Percentiles rank a stretch among this genome's conserved stretches.
phyloP scores from a whole-genome alignment of 1,139 yeast genomes.

The Geotrichum siamense region DNA sequence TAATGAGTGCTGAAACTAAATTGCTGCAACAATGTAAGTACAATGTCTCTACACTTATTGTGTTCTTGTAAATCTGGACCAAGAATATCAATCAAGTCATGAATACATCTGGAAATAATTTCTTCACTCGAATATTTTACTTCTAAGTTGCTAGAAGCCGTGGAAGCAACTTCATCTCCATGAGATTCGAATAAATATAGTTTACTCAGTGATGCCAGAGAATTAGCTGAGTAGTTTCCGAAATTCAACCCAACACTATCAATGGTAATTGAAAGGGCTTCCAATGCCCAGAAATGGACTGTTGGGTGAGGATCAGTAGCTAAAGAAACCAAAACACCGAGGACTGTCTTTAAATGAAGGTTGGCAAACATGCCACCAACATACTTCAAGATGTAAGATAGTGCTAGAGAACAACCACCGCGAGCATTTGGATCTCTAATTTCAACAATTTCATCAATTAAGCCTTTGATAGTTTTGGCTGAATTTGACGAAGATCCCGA shows the following conservation, averaged over 20 bases:
- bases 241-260: slow-evolving; percentile 50
- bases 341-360: slow-evolving; percentile 39
- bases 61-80: slow-evolving; percentile 45
- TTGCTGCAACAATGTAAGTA: slow-evolving; percentile 30
- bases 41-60: slow-evolving; percentile 22
- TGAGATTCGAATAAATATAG: slow-evolving; percentile 49
- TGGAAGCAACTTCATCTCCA: slow-evolving; percentile 42
- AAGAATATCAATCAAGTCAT: slow-evolving; percentile 40
- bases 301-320: slow-evolving; percentile 77
- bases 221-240: slow-evolving; percentile 37
- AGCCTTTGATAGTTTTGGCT: slow-evolving; percentile 46
- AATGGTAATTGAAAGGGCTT: slow-evolving; percentile 50
- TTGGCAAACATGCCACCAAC: slow-evolving; percentile 40
- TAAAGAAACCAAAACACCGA: slow-evolving; percentile 54
- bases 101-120: slow-evolving; percentile 39
- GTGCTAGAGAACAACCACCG: slow-evolving; percentile 53
- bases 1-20: slow-evolving; percentile 27
- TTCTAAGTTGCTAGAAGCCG: slow-evolving; percentile 44
- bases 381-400: slow-evolving; percentile 53
- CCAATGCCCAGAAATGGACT: slow-evolving; percentile 67
- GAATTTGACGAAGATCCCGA: slow-evolving; percentile 35
- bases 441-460: slow-evolving; percentile 56
- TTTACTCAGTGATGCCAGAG: slow-evolving; percentile 43
- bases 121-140: slow-evolving; percentile 38
- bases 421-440: slow-evolving; percentile 57